phyloP scores from a whole-genome alignment of 2,329 filamentous ascomycete species.

The Fusarium mundagurra region DNA sequence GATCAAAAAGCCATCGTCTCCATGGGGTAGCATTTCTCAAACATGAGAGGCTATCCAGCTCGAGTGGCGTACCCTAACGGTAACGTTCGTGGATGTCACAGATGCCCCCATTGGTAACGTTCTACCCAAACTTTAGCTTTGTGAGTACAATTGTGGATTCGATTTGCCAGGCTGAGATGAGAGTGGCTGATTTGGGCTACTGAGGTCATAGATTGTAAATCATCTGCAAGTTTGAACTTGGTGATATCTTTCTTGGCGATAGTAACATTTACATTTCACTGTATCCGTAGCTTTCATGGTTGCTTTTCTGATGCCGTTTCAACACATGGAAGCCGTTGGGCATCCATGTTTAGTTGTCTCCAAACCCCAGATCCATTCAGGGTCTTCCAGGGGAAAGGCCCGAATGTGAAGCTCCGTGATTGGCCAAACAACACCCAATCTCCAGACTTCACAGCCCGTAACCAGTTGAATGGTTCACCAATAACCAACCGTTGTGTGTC shows the following conservation, averaged over 20 bases:
- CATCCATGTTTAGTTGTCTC: background rate
- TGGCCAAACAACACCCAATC: constrained; percentile 7
- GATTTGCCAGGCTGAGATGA: background rate
- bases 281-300: background rate
- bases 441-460: background rate
- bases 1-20: background rate
- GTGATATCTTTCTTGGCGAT: background rate
- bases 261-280: background rate
- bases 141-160: constrained; percentile 3
- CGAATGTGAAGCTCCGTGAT: constrained; percentile 37
- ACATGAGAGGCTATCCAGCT: constrained; percentile 10
- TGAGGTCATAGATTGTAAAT: background rate
- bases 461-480: constrained; percentile 3
- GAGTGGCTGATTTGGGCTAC: background rate
- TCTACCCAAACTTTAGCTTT: background rate
- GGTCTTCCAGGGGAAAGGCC: constrained; percentile 37
- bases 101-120: constrained; percentile 11
- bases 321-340: background rate
- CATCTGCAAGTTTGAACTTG: background rate
- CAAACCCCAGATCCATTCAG: constrained; percentile 40
- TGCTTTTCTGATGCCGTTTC: background rate
- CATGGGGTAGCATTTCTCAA: constrained; percentile 10
- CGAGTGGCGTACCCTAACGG: constrained; percentile 20
- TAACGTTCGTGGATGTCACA: constrained; percentile 21
- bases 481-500: background rate